These are phyloP conservation scores for Lasiosphaeriaceae sp. DNA, from an alignment of 495 filamentous ascomycete genomes.

Conservation along the genomic window DNA sequence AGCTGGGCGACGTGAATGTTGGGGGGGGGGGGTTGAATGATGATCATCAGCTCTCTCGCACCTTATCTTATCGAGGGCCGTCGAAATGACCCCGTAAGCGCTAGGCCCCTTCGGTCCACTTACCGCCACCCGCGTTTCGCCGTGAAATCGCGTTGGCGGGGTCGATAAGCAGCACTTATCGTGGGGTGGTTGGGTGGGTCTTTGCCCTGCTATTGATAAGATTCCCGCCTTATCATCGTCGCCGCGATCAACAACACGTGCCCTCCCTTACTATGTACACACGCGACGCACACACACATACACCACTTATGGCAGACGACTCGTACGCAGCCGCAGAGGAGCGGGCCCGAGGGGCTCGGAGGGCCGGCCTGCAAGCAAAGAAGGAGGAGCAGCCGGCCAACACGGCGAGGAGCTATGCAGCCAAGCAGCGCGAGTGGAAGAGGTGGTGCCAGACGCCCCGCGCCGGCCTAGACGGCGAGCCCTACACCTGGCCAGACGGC, in stretches of 20 bases:
- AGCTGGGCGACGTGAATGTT: too few species aligned
- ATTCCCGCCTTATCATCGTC: too few species aligned
- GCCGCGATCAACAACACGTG: too few species aligned
- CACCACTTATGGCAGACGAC: too few species aligned
- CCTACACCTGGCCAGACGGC: too few species aligned
- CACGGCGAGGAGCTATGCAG: conserved; percentile 1
- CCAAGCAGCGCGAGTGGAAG: conserved; percentile 1
- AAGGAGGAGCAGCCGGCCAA: not conserved
- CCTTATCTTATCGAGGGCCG: not conserved
- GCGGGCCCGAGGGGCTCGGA: not conserved
- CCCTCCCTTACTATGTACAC: too few species aligned
- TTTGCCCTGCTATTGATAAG: not conserved
- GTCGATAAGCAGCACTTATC: not conserved
- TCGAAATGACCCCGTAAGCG: not conserved
- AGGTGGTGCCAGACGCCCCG: conserved; percentile 1
- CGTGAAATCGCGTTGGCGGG: not conserved
- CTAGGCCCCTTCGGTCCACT: not conserved
- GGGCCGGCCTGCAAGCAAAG: conserved; percentile 1
- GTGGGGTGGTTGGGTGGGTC: not conserved
- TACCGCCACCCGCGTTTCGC: not conserved
- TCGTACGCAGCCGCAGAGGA: not conserved
- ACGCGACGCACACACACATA: too few species aligned
- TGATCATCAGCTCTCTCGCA: too few species aligned
- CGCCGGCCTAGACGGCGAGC: not conserved
- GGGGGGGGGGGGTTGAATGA: too few species aligned